Evolutionary conservation across 306 rosid genomes (phyloP), one percentile per base, ranked within the genome.

Genomic region (Casuarina glauca): DNA sequence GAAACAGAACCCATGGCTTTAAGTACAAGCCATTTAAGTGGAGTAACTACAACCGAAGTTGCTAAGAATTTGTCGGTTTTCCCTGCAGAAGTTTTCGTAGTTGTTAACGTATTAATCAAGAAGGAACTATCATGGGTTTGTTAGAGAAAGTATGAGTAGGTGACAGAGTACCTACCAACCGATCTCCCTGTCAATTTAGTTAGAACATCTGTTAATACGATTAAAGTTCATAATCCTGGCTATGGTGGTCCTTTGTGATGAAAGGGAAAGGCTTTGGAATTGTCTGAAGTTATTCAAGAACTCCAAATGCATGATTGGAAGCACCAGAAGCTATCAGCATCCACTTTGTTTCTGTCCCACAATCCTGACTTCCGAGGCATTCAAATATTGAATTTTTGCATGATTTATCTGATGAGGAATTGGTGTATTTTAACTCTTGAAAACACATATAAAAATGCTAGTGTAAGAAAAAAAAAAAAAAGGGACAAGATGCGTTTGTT

Each of bases 101-200:
- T 57, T n/a, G 49, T 66, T 5, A 42, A 69, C 6, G n/a, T 61
- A 60, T 45, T 70, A 70, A 57, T 43, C 13, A 9, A 39, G 50
- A 63, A 61, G 10, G 41, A 70, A 52, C 73, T 38, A 44, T 42
- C 58, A 20, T 16, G 17, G 57, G 38, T 63, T 66, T 73, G 84
- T 70, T 52, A 52, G 9, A 70, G 50, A 51, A 72, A 72, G 49
- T 19, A 6, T 72, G 60, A 71, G 76, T 72, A n/a, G 79, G 81
- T 72, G 76, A 76, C 73, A 35, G 48, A 62, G 58, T 69, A 72
- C 74, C 83, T 51, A 75, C 72, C 74, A 0, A 32, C 32, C 39
- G n/a, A 17, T 17, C 50, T n/a, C 36, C 71, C 3, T 3, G 9
- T 67, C 51, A 42, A 67, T 6, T 67, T 66, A 66, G 7, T 66